Conservation (phyloP, 2,329 filamentous ascomycete species). For the Juglanconis sp. region DNA sequence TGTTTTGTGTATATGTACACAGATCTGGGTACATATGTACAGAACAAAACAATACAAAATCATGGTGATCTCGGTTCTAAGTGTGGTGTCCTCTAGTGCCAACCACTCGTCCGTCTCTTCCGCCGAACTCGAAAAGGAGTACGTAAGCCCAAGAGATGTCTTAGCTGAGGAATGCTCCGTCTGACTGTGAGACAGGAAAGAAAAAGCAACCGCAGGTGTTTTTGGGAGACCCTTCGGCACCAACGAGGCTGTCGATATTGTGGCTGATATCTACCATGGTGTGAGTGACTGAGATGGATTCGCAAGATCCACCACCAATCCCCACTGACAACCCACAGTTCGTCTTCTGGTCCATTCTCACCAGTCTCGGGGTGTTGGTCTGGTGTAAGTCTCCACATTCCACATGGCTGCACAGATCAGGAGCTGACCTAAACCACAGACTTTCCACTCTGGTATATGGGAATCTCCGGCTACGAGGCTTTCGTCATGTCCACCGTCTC, state of each 20-base stretch:
- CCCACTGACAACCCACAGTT: conserved; percentile 53
- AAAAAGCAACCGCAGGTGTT: conserved; percentile 67
- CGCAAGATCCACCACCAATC: conserved; percentile 4
- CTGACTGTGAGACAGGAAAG: conserved; percentile 56
- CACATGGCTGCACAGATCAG: background rate
- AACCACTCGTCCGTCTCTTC: conserved; percentile 44
- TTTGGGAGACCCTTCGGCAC: conserved; percentile 72
- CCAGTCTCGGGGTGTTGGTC: conserved; percentile 80
- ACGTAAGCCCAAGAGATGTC: conserved; percentile 19
- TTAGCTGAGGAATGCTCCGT: background rate
- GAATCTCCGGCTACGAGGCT: conserved; percentile 92
- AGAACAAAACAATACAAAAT: conserved; percentile 5
- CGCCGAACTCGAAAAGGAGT: conserved; percentile 65
- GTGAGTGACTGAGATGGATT: conserved; percentile 46
- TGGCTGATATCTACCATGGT: conserved; percentile 87
- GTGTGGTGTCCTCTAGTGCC: conserved; percentile 38
- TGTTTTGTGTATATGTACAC: conserved; percentile 10
- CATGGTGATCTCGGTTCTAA: conserved; percentile 35
- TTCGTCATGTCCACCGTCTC: conserved; percentile 82
- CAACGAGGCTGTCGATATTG: conserved; percentile 72
- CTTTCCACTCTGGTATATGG: conserved; percentile 98
- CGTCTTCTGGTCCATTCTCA: conserved; percentile 93
- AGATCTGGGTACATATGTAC: conserved; percentile 18
- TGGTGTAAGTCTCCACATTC: conserved; percentile 73
- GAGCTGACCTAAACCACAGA: conserved; percentile 44